phyloP scores from a whole-genome alignment of 371 early-diverging fungal genomes.

The Antonospora locustae region DNA sequence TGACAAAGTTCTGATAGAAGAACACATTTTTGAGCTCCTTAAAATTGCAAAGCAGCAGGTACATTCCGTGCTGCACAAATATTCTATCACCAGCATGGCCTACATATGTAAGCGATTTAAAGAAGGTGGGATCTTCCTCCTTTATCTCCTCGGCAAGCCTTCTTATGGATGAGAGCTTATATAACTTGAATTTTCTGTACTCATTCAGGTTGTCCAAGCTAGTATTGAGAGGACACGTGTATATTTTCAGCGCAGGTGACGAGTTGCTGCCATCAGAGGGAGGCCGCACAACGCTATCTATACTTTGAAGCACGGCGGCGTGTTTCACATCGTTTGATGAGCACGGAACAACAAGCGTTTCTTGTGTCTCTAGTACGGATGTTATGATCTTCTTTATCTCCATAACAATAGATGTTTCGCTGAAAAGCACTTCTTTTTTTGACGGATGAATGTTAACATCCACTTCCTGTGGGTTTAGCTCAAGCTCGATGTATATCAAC shows the following conservation, averaged over 20 bases:
- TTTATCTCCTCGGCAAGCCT: conserved; percentile 62
- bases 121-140: conserved; percentile 51
- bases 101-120: conserved; percentile 12
- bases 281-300: no score
- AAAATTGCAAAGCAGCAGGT: conserved; percentile 10
- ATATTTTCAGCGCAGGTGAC: not conserved
- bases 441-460: conserved; percentile 97
- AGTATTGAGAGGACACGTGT: not conserved
- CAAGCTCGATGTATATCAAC: conserved; percentile 72
- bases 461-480: conserved; percentile 64
- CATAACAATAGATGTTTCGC: conserved; percentile 69
- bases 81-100: conserved; percentile 5
- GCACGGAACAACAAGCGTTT: conserved; percentile 50
- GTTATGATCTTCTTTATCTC: conserved; percentile 57
- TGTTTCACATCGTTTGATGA: conserved; percentile 36
- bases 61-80: conserved; percentile 15
- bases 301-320: no score
- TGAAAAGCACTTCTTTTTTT: conserved; percentile 74
- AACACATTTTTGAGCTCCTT: not conserved
- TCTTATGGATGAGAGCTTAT: conserved; percentile 60
- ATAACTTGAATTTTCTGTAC: not conserved
- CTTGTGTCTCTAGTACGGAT: conserved; percentile 39
- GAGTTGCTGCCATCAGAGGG: not conserved
- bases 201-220: not conserved
- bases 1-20: conserved; percentile 14